These are phyloP conservation scores for Colletotrichum aenigma DNA, from an alignment of 2,329 filamentous ascomycete species.

Conservation along the genomic window DNA sequence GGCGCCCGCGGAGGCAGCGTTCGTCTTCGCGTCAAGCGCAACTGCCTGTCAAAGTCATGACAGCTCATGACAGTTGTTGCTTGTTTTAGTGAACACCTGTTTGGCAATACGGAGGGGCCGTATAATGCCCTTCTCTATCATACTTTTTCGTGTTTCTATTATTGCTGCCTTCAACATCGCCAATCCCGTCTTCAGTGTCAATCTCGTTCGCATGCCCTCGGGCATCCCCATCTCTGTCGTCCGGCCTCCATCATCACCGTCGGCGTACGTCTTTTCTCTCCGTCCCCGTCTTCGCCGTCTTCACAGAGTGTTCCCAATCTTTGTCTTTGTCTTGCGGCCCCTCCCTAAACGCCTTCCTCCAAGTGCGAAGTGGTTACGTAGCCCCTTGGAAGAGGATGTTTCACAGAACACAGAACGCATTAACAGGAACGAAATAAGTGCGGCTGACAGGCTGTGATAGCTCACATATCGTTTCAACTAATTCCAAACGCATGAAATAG, in stretches of 20 bases:
- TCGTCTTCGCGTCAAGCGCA: background rate
- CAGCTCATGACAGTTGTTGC: background rate
- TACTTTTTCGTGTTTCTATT: background rate
- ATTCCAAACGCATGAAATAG: background rate
- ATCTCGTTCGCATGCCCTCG: background rate
- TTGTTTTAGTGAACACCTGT: background rate
- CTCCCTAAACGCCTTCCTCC: background rate
- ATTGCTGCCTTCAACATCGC: background rate
- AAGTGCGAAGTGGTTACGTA: background rate
- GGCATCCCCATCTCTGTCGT: background rate
- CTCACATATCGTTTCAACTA: background rate
- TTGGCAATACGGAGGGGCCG: background rate
- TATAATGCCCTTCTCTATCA: background rate
- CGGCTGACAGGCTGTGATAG: background rate
- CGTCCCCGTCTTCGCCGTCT: background rate
- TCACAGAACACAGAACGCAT: background rate
- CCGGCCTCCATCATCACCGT: background rate
- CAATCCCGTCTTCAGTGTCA: background rate
- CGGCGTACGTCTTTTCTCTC: background rate
- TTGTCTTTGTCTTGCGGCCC: background rate
- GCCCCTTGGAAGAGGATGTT: background rate
- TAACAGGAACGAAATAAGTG: background rate
- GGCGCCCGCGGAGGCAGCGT: background rate
- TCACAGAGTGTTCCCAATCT: background rate
- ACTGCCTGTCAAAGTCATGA: background rate